phyloP scores from a whole-genome alignment of 768 basidiomycete species.

The Collybia mongolica region DNA sequence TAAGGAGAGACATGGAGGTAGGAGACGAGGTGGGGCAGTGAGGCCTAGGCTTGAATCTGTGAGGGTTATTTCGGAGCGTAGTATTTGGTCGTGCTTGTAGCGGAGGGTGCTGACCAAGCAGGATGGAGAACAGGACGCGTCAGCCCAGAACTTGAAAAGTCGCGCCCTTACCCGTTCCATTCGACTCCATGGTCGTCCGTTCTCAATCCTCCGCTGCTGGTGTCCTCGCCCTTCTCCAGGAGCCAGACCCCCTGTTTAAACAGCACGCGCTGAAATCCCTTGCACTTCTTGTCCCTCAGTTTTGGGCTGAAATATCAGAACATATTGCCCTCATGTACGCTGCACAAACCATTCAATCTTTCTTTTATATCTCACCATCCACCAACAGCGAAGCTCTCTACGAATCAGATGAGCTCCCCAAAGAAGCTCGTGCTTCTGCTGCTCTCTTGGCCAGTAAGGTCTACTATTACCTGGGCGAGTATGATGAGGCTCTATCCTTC shows the following conservation, averaged over 20 bases:
- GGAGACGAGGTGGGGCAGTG: constrained; percentile 7
- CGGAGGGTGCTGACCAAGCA: constrained; percentile 21
- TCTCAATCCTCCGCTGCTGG: constrained; percentile 84
- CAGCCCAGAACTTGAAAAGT: constrained; percentile 30
- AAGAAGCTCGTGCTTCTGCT: constrained; percentile 75
- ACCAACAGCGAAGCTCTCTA: constrained; percentile 79
- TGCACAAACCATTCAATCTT: constrained; percentile 6
- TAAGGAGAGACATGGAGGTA: constrained; percentile 46
- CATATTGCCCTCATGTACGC: constrained; percentile 86
- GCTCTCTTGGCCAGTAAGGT: constrained; percentile 96
- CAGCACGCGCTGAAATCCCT: constrained; percentile 88
- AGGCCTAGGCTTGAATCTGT: constrained; percentile 1
- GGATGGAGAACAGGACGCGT: constrained; percentile 13
- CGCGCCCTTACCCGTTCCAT: constrained; percentile 32
- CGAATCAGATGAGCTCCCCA: constrained; percentile 75
- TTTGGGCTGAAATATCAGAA: constrained; percentile 99
- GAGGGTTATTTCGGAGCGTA: constrained; percentile 35
- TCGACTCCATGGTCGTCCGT: constrained; percentile 58
- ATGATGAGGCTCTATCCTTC: constrained; percentile 94
- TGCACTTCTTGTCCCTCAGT: constrained; percentile 82
- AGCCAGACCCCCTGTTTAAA: constrained; percentile 85
- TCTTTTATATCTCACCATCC: constrained; percentile 9
- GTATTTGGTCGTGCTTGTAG: constrained; percentile 30
- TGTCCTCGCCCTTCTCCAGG: constrained; percentile 86
- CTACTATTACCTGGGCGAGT: constrained; percentile 94